Evolutionary conservation across 1,284 basidiomycete genomes (phyloP), one percentile per base, ranked within the genome.

Genomic region (Boletus calvinii): DNA sequence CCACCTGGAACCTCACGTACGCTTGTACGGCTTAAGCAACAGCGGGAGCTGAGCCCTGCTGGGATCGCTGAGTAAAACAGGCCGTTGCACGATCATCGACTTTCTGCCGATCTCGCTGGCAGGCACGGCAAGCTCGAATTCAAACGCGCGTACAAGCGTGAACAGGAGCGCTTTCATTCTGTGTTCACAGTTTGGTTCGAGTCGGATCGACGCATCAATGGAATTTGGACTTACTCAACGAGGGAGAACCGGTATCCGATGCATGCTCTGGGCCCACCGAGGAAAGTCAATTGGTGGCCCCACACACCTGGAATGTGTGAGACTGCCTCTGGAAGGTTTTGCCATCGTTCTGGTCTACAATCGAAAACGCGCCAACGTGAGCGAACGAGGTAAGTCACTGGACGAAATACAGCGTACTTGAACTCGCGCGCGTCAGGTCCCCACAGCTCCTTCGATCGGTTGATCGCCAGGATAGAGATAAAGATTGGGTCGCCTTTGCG

Each of bases 201-300:
- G 22, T 22, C 22, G 22, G 22, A 22, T 22, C 22, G 13, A n/a
- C 31, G 8, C 6, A 32, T 4, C n/a, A n/a, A 32, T 11, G 6
- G 6, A 6, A 9, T 11, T 15, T 10, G 17, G 12, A 67, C 74
- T 61, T 59, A 83, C 81, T 90, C 86, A 22, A 81, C 72, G 18
- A 90, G 60, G 6, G 87, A 78, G 62, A 90, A 89, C 3, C 84
- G 78, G 66, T 85, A 90, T 1, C 87, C 87, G 46, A 86, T 86
- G 62, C 84, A 86, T 3, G 79, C 75, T 31, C 77, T 75, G 3
- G 81, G 75, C 0, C 84, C 84, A 8, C 78, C 79, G 10, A 83
- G 60, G 74, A 88, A 89, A 1, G 22, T 48, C 29, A 39, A 11
- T 6, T 24, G n/a, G 3, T 39, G 18, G 24, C 47, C 22, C 47